Percentiles rank a stretch among this genome's conserved stretches.
Evolutionary conservation across 371 early-diverging fungal genomes (phyloP).

Genomic region (Rhizopus arrhizus): DNA sequence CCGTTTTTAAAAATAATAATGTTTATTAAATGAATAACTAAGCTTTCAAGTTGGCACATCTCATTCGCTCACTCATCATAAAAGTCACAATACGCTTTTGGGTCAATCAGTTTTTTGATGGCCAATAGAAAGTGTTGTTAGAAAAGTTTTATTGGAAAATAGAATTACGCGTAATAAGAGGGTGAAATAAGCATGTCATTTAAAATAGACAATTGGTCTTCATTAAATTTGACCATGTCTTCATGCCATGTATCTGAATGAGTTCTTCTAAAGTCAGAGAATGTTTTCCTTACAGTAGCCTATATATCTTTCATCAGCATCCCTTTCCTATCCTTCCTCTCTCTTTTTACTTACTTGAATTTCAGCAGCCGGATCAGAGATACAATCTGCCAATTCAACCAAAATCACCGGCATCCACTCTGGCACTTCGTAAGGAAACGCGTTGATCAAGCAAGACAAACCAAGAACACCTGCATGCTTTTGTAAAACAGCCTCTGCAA

Average conservation of each 20-base stretch:
- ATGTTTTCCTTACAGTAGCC: slow-evolving; percentile 82
- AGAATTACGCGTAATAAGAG: slow-evolving; percentile 70
- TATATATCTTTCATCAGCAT: slow-evolving; percentile 23
- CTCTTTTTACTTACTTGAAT: slow-evolving; percentile 60
- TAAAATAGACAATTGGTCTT: slow-evolving; percentile 76
- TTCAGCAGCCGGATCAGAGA: slow-evolving; percentile 85
- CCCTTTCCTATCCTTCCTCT: no score
- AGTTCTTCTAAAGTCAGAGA: slow-evolving; percentile 89
- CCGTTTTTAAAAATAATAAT: no score
- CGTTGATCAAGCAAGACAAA: slow-evolving; percentile 78
- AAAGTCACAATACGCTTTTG: no score
- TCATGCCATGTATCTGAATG: slow-evolving; percentile 95
- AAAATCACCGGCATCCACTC: slow-evolving; percentile 87
- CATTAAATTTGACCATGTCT: slow-evolving; percentile 75
- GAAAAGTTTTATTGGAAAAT: no score
- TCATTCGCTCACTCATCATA: no score
- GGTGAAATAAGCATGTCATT: slow-evolving; percentile 88
- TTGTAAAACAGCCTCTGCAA: slow-evolving; percentile 63
- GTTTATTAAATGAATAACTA: no score
- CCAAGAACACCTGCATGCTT: slow-evolving; percentile 91
- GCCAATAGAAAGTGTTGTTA: no score
- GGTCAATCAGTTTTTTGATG: no score
- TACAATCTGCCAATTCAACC: slow-evolving; percentile 72
- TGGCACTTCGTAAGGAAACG: slow-evolving; percentile 92
- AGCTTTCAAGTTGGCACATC: no score